Evolutionary conservation across 345 rosid species (phyloP), one percentile per base, ranked within the genome.

Genomic region (Gossypioides kirkii): DNA sequence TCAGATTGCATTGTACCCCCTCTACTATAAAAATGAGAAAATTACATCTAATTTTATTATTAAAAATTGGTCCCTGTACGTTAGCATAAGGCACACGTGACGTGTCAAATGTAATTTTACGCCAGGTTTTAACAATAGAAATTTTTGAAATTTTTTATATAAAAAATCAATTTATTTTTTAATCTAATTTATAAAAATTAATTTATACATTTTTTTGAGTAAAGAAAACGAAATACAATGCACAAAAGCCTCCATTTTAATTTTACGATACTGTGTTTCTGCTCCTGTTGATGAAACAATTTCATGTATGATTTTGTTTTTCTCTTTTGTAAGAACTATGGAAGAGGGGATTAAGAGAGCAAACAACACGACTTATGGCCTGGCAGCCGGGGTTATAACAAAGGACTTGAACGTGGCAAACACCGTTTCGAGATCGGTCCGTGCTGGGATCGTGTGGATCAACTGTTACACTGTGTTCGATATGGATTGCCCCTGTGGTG

Each of bases 371-470:
- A 79, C 53, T 26, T 93, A 88, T 23, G 98, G 98, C 1, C 79
- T 93, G 2, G 98, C 93, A 42, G 95, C 95, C 2, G 98, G 97
- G 2, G 79, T 93, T 17, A 61, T 87, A 47, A 93, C 93, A 17
- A 82, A 87, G 70, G 69, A 88, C 86, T 3, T 93, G 46, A 85
- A 93, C 56, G 46, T 83, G 41, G 88, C 90, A 1, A 93, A 91
- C 76, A 89, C 86, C 0, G 89, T 93, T 10, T 82, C 98, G 2
- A 83, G 97, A 63, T 88, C 98, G 0, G 77, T 91, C 54, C 86
- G 76, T 50, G 76, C 76, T 10, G 70, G 76, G 2, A 36, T 73
- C 2, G 61, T 86, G 6, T 84, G 97, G 95, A 84, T 91, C 62
- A 91, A 89, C 22, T 90, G 98, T 70, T 93, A 88, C 43, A 74